These are phyloP conservation scores for Colletotrichum musae DNA, from an alignment of 2,329 filamentous ascomycete species.

Conservation along the genomic window DNA sequence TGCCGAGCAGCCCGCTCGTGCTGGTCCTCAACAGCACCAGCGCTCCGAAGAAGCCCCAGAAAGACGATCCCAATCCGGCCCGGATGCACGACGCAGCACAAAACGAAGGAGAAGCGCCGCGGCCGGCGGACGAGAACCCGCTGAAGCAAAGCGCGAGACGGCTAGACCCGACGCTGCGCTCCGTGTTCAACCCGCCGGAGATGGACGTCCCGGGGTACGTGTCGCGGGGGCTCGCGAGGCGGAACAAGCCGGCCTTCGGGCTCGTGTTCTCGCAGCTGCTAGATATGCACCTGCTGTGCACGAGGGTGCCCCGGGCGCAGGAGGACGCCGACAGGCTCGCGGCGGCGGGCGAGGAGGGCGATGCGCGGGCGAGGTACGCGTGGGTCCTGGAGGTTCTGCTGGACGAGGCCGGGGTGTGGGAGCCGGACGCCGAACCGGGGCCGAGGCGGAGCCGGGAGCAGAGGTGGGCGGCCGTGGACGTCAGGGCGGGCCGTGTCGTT, in stretches of 20 bases:
- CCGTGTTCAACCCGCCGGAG: slow-evolving; percentile 60
- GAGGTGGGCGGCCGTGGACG: slow-evolving; percentile 66
- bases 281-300: slow-evolving; percentile 68
- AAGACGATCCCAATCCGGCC: neutral
- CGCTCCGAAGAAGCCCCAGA: slow-evolving; percentile 35
- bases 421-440: slow-evolving; percentile 42
- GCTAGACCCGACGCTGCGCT: slow-evolving; percentile 63
- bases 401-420: slow-evolving; percentile 65
- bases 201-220: slow-evolving; percentile 42
- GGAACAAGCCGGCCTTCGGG: slow-evolving; percentile 67
- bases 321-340: slow-evolving; percentile 57
- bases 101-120: slow-evolving; percentile 16
- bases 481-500: slow-evolving; percentile 56
- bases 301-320: slow-evolving; percentile 56
- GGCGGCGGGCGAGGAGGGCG: slow-evolving; percentile 24
- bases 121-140: slow-evolving; percentile 1
- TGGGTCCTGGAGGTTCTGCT: slow-evolving; percentile 67
- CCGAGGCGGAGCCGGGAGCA: slow-evolving; percentile 62
- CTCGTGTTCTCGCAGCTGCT: slow-evolving; percentile 68
- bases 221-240: slow-evolving; percentile 43
- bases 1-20: slow-evolving; percentile 61
- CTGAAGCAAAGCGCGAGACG: slow-evolving; percentile 34
- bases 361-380: slow-evolving; percentile 45
- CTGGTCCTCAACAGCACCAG: slow-evolving; percentile 69
- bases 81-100: neutral